Percentiles rank a stretch among this genome's conserved stretches.
These are phyloP conservation scores for Alternaria novae-zelandiae DNA, from an alignment of 2,329 filamentous ascomycete species.

Conservation along the genomic window DNA sequence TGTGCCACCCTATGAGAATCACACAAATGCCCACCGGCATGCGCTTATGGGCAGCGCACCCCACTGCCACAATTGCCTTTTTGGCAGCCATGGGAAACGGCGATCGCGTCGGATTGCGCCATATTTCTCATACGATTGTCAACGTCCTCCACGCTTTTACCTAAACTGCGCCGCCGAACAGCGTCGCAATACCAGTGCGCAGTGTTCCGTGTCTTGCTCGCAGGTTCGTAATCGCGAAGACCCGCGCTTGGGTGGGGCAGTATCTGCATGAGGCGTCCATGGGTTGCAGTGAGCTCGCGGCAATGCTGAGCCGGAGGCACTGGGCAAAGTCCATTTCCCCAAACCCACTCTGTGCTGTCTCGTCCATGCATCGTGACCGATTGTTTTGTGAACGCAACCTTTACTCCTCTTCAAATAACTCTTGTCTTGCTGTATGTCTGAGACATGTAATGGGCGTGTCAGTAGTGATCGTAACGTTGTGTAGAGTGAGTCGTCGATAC, in stretches of 20 bases:
- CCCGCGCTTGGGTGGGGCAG: not conserved
- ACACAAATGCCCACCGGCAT: constrained; percentile 25
- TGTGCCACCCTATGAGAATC: constrained; percentile 39
- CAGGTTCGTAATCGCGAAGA: constrained; percentile 3
- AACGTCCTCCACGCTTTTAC: constrained; percentile 31
- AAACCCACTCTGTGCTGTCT: not conserved
- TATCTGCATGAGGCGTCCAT: not conserved
- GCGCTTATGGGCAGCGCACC: constrained; percentile 25
- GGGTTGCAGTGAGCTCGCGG: not conserved
- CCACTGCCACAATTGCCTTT: constrained; percentile 24
- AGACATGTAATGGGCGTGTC: not conserved
- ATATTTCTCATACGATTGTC: constrained; percentile 19
- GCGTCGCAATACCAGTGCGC: not conserved
- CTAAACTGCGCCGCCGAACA: constrained; percentile 16
- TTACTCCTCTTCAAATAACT: not conserved
- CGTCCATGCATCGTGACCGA: not conserved
- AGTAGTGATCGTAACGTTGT: not conserved
- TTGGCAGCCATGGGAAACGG: constrained; percentile 15
- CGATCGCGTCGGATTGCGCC: constrained; percentile 31
- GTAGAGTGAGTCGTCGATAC: constrained; percentile 8
- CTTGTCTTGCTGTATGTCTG: not conserved
- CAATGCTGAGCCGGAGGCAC: not conserved
- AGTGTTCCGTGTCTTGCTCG: not conserved
- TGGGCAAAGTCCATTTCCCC: not conserved
- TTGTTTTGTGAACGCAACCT: not conserved